Conservation (phyloP, 83 land plant species). For the Diphasiastrum complanatum region DNA sequence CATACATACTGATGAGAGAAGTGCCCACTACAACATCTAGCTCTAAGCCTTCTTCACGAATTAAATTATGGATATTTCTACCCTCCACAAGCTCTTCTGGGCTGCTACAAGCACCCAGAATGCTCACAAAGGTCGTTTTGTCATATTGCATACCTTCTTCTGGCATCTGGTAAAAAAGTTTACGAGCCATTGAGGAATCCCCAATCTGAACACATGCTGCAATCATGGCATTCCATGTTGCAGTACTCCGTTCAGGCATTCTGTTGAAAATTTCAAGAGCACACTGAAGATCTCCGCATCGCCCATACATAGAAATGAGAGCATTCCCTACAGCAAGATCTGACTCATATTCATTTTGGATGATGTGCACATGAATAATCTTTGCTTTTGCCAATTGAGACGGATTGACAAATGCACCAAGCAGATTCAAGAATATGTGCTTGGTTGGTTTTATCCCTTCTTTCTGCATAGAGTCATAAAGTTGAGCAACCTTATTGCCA, state of each 20-base stretch:
- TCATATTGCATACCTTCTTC: neutral
- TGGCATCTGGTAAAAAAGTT: neutral
- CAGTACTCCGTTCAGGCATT: neutral
- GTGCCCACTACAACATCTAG: neutral
- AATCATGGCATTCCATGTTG: slow-evolving; percentile 1
- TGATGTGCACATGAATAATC: too few relatives aligned
- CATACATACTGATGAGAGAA: neutral
- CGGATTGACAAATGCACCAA: too few relatives aligned
- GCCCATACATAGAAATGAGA: too few relatives aligned
- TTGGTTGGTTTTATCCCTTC: too few relatives aligned
- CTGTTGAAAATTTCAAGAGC: neutral
- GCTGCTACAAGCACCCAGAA: neutral
- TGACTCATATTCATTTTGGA: too few relatives aligned
- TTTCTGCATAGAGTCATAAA: too few relatives aligned
- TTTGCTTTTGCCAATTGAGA: too few relatives aligned
- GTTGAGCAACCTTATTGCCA: too few relatives aligned
- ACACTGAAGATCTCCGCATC: neutral
- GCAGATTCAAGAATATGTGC: too few relatives aligned
- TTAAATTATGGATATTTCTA: neutral
- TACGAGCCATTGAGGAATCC: neutral
- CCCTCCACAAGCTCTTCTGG: neutral
- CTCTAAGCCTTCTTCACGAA: neutral
- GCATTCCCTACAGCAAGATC: too few relatives aligned
- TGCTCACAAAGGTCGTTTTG: neutral
- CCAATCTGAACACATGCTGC: neutral